Base-by-base conservation (phyloP, 73 alveolate genomes). In the Tetrahymena thermophila region DNA sequence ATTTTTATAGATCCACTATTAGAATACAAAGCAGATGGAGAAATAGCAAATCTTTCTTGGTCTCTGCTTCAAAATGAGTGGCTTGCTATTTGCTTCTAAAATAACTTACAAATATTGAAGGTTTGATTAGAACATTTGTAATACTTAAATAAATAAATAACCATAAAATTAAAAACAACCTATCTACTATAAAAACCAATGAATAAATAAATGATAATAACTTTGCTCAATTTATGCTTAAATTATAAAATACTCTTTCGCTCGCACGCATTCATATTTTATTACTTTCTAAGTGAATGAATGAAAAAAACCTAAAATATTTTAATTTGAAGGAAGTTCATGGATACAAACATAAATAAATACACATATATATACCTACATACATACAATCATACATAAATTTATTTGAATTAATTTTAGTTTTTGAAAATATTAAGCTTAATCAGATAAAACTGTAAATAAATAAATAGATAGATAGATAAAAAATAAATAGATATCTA, bases 31-130 rank as follows among this genome's bases (percentile, higher is more conserved):
- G 97, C 98, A 35, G 98, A 93, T 34, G 57, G 93, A 34, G 97
- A 95, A 95, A 96, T 96, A 28, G 94, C 94, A 16, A 96, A 96
- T 94, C 85, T 96, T 31, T 93, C 95, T 31, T 96, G 98, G 98
- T 96, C 97, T n/a, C 56, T 95, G 31, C 71, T 28, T 23, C 55
- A 95, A 35, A 19, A 37, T 58, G 97, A 95, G 17, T 95, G 84
- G 93, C 43, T 94, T 44, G 93, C 95, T 57, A 85, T 95, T 50
- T 85, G 97, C 85, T 95, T 84, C 85, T 31, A 85, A 55, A 95
- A 95, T 25, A 84, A 93, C 35, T 95, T 94, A 55, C 35, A 95
- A 95, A 89, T 95, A 13, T 44, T 95, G 50, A 95, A 93, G 71
- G 97, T 95, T 50, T 95, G 95, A 95, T 34, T 31, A 71, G 31